A percentile compares a stretch with the other conserved stretches of the same genome.
These are phyloP conservation scores for grape (Vitis vinifera) DNA, from an alignment of 164 flowering plant species.

Conservation along the genomic window ASM3070453v1 NC_081822.1:3369001-3369500, in stretches of 20 bases:
- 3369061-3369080: constrained; percentile 68
- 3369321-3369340: too few relatives aligned
- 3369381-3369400: too few relatives aligned
- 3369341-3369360: too few relatives aligned
- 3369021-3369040: constrained; percentile 52
- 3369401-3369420: too few relatives aligned
- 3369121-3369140: constrained; percentile 77
- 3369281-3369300: too few relatives aligned
- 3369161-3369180: constrained; percentile 76
- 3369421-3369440: too few relatives aligned
- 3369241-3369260: constrained; percentile 50
- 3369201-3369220: constrained; percentile 50
- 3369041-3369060: constrained; percentile 64
- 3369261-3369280: too few relatives aligned
- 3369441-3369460: too few relatives aligned
- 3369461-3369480: too few relatives aligned
- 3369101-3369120: constrained; percentile 30
- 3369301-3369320: too few relatives aligned
- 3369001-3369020: constrained; percentile 65
- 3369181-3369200: constrained; percentile 84
- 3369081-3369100: constrained; percentile 58
- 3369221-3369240: constrained; percentile 81
- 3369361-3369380: too few relatives aligned
- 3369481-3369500: too few relatives aligned
- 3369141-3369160: constrained; percentile 67